Evolutionary conservation across 1,284 basidiomycete genomes (phyloP), one percentile per base, ranked within the genome.

Genomic region (Inonotus hispidus): DNA sequence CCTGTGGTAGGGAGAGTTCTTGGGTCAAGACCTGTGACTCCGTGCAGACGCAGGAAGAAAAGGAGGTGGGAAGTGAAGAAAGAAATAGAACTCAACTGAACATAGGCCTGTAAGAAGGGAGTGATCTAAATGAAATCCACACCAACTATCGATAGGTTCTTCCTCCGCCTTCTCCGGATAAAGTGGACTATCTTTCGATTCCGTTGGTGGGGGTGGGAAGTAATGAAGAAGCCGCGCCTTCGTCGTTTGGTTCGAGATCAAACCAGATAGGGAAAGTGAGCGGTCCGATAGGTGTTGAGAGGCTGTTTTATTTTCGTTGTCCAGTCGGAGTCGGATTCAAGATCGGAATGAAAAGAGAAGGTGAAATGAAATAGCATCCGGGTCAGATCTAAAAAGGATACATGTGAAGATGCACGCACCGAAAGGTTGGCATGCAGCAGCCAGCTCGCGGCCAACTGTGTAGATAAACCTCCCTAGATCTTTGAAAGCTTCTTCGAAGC

Each of bases 221-320:
- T 98, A 98, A 71, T 97, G 94, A 46, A 98, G 77, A 21, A 98
- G 79, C 41, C 95, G 83, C 7, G 92, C 93, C 73, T 94, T 93
- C 32, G 82, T 85, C 0, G 88, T 90, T 67, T 86, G 83, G 16
- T 79, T 75, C 35, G 76, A 72, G 66, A 93, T 87, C 58, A 92
- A 72, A 32, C 80, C 71, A 0, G 82, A 77, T 25, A 92, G 75
- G 14, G 88, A 87, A 47, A 88, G 68, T 0, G 82, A 82, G 14
- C 81, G 76, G 68, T 89, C 85, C 1, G 77, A 78, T 49, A 92
- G 71, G 66, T 88, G 80, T 47, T 83, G 72, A 8, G 85, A 81
- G 27, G 83, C 88, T 90, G 65, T 1, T 45, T 45, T 45, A 45
- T 45, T 49, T 49, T 49, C 25, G 21, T 25, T 6, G 23, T n/a